A percentile compares a stretch with the other conserved stretches of the same genome.
Evolutionary conservation across 371 early-diverging fungal species (phyloP).

Genomic region (Parasitella parasitica): DNA sequence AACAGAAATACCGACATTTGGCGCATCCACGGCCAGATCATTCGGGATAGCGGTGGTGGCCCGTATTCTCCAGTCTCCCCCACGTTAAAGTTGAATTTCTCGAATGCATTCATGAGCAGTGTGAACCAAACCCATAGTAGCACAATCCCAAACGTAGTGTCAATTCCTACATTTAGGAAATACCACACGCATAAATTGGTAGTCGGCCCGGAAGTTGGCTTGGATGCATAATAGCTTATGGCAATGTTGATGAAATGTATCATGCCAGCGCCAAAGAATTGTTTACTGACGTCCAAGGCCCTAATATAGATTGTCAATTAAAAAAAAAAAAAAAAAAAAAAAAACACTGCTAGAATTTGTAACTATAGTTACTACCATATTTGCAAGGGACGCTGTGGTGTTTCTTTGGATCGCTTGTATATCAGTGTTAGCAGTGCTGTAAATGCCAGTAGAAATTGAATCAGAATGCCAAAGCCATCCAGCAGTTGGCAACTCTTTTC

Average conservation of each 20-base stretch:
- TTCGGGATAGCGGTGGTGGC: constrained; percentile 19
- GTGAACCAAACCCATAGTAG: constrained; percentile 50
- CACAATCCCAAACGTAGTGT: constrained; percentile 65
- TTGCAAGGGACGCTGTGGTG: constrained; percentile 58
- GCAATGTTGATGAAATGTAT: constrained; percentile 60
- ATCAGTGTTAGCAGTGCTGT: constrained; percentile 57
- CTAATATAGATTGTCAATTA: constrained; percentile 21
- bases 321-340: too few relatives aligned
- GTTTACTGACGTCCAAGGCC: constrained; percentile 66
- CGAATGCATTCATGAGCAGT: constrained; percentile 16
- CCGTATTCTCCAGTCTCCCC: constrained; percentile 26
- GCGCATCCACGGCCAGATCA: constrained; percentile 21
- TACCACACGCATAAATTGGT: constrained; percentile 67
- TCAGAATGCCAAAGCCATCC: constrained; percentile 60
- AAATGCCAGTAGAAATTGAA: constrained; percentile 55
- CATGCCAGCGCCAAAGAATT: constrained; percentile 59
- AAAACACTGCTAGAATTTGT: too few relatives aligned
- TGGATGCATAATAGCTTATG: constrained; percentile 47
- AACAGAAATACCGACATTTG: constrained; percentile 34
- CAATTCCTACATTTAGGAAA: constrained; percentile 57
- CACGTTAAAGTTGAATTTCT: constrained; percentile 1
- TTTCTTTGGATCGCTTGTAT: constrained; percentile 57
- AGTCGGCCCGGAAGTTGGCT: constrained; percentile 31
- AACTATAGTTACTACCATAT: too few relatives aligned
- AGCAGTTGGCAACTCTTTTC: constrained; percentile 49